These are phyloP conservation scores for Apiosordaria backusii DNA, from an alignment of 495 filamentous ascomycete genomes.

Conservation along the genomic window DNA sequence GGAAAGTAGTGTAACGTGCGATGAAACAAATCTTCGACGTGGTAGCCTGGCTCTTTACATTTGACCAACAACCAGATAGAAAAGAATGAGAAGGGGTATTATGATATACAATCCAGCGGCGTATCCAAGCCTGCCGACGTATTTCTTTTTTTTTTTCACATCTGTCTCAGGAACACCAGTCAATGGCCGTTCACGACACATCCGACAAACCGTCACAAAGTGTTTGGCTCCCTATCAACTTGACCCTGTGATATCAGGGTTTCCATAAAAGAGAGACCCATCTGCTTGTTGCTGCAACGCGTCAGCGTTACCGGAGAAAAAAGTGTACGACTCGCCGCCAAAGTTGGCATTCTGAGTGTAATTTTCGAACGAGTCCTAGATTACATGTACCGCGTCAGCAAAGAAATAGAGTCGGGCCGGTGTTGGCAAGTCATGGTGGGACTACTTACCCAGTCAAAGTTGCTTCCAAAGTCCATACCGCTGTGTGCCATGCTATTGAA, in stretches of 20 bases:
- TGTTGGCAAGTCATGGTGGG: not conserved
- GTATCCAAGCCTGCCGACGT: not conserved
- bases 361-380: constrained; percentile 47
- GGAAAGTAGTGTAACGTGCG: not conserved
- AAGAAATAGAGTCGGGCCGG: not conserved
- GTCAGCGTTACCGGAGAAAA: constrained; percentile 44
- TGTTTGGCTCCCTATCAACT: not conserved
- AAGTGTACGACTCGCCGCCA: constrained; percentile 46
- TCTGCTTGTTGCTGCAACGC: constrained; percentile 32
- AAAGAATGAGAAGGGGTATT: constrained; percentile 1
- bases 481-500: constrained; percentile 45
- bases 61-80: not conserved
- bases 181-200: not conserved
- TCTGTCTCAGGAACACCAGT: not conserved
- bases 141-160: not conserved
- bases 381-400: not conserved
- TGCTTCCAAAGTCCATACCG: constrained; percentile 46
- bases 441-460: constrained; percentile 70
- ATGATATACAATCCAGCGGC: constrained; percentile 5
- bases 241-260: constrained; percentile 16
- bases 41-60: not conserved
- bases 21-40: not conserved
- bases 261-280: constrained; percentile 19
- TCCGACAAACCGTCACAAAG: not conserved
- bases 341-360: constrained; percentile 48